These are phyloP conservation scores for Conringia planisiliqua DNA, from an alignment of 345 rosid genomes.

Conservation along the genomic window DNA sequence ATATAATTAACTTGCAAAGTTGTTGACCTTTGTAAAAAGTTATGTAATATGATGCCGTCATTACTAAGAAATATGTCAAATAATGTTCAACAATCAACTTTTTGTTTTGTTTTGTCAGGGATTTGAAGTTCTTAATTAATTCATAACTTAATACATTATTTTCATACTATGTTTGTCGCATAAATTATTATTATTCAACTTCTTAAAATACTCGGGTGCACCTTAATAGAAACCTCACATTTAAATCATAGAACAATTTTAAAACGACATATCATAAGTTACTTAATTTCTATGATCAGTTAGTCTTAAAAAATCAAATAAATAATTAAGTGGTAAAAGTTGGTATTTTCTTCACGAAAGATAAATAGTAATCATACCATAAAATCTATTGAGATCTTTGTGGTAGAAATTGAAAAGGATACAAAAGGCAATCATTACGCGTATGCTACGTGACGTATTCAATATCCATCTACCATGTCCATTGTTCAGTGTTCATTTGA, in stretches of 20 bases:
- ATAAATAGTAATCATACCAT: constrained; percentile 22
- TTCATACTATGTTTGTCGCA: not conserved
- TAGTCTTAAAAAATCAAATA: not conserved
- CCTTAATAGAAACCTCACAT: not conserved
- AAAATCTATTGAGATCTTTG: constrained; percentile 25
- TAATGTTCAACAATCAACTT: constrained; percentile 4
- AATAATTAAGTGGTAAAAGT: not conserved
- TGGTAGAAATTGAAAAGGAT: not conserved
- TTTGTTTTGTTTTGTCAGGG: not conserved
- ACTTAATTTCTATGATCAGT: not conserved
- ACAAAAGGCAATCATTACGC: constrained; percentile 18
- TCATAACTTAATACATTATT: not conserved
- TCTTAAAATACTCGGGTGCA: not conserved
- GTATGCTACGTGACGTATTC: constrained; percentile 11
- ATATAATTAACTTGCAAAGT: constrained; percentile 1
- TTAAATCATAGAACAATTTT: not conserved
- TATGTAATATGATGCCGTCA: constrained; percentile 15
- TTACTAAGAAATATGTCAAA: not conserved
- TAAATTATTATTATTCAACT: not conserved
- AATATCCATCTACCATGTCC: not conserved
- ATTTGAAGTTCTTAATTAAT: not conserved
- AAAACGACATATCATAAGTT: not conserved
- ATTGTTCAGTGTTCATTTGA: not conserved
- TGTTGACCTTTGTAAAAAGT: constrained; percentile 32
- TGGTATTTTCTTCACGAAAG: not conserved